These are phyloP conservation scores for Saccharomycopsis sp. DNA, from an alignment of 805 yeast species.

Conservation along the genomic window DNA sequence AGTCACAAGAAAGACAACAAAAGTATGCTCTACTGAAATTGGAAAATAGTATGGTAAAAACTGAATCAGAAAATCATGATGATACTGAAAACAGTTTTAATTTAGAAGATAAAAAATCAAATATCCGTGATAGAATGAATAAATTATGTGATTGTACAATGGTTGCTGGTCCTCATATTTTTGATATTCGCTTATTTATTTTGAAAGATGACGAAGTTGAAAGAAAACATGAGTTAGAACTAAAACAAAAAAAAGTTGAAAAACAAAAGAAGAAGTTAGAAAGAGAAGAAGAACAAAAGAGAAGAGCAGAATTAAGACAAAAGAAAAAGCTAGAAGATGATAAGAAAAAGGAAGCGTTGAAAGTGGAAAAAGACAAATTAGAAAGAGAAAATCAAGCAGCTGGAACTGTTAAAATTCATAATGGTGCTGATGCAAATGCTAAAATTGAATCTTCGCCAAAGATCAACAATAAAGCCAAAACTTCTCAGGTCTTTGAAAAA, in stretches of 20 bases:
- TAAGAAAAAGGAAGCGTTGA: not conserved
- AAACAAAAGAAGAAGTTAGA: constrained; percentile 18
- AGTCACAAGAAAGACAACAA: constrained; percentile 40
- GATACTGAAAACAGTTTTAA: constrained; percentile 26
- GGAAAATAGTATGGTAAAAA: constrained; percentile 19
- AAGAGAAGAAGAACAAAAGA: constrained; percentile 27
- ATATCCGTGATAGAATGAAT: constrained; percentile 79
- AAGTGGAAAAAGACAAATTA: too few species aligned
- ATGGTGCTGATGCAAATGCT: not conserved
- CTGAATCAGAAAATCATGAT: not conserved
- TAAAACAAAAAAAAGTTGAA: constrained; percentile 24
- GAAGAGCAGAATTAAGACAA: constrained; percentile 23
- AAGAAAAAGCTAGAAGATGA: constrained; percentile 21
- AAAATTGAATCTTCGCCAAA: too few species aligned
- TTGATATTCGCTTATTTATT: constrained; percentile 70
- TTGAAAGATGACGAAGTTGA: constrained; percentile 71
- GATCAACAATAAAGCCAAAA: too few species aligned
- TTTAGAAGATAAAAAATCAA: too few species aligned
- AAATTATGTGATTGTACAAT: constrained; percentile 70
- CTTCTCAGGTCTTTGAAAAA: too few species aligned
- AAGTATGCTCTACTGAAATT: constrained; percentile 28
- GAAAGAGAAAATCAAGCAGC: constrained; percentile 13
- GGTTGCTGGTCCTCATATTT: constrained; percentile 73
- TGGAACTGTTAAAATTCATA: not conserved
- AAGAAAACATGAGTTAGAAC: constrained; percentile 30